phyloP scores from a whole-genome alignment of 106 monocot genomes.

The Iris macrosiphon region DNA sequence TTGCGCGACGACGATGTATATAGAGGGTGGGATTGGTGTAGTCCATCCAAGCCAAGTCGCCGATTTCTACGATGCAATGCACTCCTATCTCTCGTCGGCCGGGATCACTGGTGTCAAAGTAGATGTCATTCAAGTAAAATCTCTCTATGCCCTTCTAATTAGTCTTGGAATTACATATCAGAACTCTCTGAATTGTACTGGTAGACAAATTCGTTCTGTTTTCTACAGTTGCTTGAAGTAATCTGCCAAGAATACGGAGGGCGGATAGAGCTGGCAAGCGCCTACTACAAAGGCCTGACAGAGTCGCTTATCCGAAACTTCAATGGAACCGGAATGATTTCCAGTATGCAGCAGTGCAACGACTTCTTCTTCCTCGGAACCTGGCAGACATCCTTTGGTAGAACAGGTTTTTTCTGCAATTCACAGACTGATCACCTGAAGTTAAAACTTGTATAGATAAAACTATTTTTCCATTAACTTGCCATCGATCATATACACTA shows the following conservation, averaged over 20 bases:
- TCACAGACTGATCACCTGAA: too few relatives aligned
- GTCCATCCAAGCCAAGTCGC: conserved; percentile 36
- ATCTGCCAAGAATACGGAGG: conserved; percentile 39
- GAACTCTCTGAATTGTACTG: neutral
- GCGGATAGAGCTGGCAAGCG: conserved; percentile 42
- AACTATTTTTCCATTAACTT: too few relatives aligned
- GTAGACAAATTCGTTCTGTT: neutral
- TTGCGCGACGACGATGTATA: conserved; percentile 32
- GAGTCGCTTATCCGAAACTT: conserved; percentile 38
- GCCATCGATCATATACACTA: too few relatives aligned
- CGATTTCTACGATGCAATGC: conserved; percentile 35
- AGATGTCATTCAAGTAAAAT: conserved; percentile 40
- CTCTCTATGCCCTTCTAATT: neutral
- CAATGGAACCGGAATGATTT: conserved; percentile 41
- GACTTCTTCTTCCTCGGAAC: conserved; percentile 56
- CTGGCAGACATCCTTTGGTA: conserved; percentile 30
- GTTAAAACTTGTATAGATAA: too few relatives aligned
- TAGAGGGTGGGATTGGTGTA: conserved; percentile 35
- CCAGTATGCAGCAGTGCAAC: conserved; percentile 62
- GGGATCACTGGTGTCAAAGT: conserved; percentile 43
- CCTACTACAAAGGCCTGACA: conserved; percentile 40
- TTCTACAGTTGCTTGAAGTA: conserved; percentile 34
- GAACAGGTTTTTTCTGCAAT: too few relatives aligned
- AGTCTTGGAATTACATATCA: neutral
- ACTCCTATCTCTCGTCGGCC: conserved; percentile 30